Conservation (phyloP, 2,329 filamentous ascomycete genomes). For the Aspergillus sp. region DNA sequence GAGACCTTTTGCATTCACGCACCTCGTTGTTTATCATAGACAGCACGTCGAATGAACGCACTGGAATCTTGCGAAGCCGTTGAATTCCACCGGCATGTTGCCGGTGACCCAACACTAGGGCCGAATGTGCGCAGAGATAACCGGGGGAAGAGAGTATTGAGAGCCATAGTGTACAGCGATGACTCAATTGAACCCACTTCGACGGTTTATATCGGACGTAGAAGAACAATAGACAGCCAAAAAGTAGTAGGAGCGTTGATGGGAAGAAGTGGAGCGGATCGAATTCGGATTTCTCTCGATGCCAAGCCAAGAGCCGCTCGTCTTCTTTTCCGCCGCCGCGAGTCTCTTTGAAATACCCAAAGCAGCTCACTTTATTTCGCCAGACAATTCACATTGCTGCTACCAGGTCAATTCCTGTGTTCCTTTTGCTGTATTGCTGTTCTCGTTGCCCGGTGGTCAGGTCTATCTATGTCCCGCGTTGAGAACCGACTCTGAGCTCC, state of each 20-base stretch:
- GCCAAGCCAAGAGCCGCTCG: conserved; percentile 22
- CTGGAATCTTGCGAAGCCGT: conserved; percentile 21
- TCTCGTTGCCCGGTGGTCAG: neutral
- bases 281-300: conserved; percentile 19
- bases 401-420: neutral
- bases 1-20: conserved; percentile 3
- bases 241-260: neutral
- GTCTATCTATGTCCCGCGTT: neutral
- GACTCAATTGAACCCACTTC: neutral
- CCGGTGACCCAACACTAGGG: conserved; percentile 12
- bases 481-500: neutral
- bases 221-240: neutral
- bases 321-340: conserved; percentile 15
- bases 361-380: neutral
- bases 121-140: conserved; percentile 19
- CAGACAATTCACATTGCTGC: no score
- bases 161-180: conserved; percentile 17
- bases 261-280: conserved; percentile 7
- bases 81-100: conserved; percentile 28
- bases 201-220: no score
- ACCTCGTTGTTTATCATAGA: conserved; percentile 8
- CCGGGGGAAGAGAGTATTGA: conserved; percentile 21
- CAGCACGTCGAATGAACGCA: conserved; percentile 14
- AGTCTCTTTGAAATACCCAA: conserved; percentile 5
- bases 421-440: neutral